These are phyloP conservation scores for Diatrype stigma DNA, from an alignment of 2,329 filamentous ascomycete genomes.

Conservation along the genomic window DNA sequence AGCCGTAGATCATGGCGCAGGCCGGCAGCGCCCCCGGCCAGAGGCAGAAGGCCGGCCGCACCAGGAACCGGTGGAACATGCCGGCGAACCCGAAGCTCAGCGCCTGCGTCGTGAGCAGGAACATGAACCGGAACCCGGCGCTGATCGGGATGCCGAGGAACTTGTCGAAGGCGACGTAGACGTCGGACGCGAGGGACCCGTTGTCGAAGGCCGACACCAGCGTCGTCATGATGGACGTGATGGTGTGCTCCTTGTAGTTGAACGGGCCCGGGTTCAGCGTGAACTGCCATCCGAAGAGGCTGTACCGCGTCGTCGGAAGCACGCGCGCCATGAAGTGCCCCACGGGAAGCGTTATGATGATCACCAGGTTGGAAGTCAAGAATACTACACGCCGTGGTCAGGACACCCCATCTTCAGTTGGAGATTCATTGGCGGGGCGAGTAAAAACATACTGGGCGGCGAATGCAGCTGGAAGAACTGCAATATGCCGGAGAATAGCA, in stretches of 20 bases:
- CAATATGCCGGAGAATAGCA: background rate
- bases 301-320: slow-evolving; percentile 17
- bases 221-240: slow-evolving; percentile 57
- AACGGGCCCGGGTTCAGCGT: slow-evolving; percentile 38
- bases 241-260: slow-evolving; percentile 33
- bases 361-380: slow-evolving; percentile 9
- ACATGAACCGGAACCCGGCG: slow-evolving; percentile 6
- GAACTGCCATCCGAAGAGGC: slow-evolving; percentile 29
- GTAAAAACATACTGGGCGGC: slow-evolving; percentile 2
- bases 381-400: slow-evolving; percentile 11
- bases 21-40: slow-evolving; percentile 60
- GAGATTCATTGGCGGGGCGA: too few relatives aligned
- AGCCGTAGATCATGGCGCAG: slow-evolving; percentile 57
- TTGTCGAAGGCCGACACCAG: slow-evolving; percentile 47
- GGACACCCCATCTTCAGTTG: background rate
- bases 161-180: slow-evolving; percentile 17
- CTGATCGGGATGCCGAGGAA: slow-evolving; percentile 6
- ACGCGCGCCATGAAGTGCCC: slow-evolving; percentile 7
- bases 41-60: slow-evolving; percentile 60
- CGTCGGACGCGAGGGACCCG: slow-evolving; percentile 31
- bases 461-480: slow-evolving; percentile 3
- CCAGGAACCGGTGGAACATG: slow-evolving; percentile 53
- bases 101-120: slow-evolving; percentile 11
- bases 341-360: slow-evolving; percentile 9
- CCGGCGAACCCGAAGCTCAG: slow-evolving; percentile 49